Evolutionary conservation across 208 protist species (phyloP).

Genomic region (Acanthamoeba sp.): DNA sequence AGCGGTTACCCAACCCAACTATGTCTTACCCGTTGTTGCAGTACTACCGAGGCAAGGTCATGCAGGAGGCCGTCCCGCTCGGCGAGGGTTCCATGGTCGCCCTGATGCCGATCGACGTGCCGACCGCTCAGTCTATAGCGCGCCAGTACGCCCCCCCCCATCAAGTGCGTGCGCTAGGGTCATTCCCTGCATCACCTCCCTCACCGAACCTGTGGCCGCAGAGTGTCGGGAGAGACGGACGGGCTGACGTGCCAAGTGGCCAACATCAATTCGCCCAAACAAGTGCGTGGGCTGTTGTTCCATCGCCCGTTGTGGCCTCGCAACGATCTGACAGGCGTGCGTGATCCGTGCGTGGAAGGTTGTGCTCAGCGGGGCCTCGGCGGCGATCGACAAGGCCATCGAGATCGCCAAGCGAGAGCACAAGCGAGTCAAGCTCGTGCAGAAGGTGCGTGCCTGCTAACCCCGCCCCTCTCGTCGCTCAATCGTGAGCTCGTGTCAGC

Average conservation of each 20-base stretch:
- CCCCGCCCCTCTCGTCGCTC: not conserved
- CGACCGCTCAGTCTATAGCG: not conserved
- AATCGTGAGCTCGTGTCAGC: not conserved
- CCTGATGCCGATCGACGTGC: slow-evolving; percentile 34
- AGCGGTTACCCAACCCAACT: not conserved
- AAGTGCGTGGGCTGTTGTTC: not conserved
- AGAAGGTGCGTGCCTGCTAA: slow-evolving; percentile 36
- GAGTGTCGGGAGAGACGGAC: not conserved
- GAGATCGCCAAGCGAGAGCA: slow-evolving; percentile 31
- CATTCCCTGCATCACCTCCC: not conserved
- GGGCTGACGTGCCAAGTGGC: slow-evolving; percentile 26
- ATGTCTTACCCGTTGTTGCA: too few relatives aligned
- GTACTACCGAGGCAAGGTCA: slow-evolving; percentile 54
- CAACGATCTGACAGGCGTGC: not conserved
- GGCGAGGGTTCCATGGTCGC: slow-evolving; percentile 56
- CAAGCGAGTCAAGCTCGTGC: slow-evolving; percentile 6
- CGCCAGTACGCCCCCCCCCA: not conserved
- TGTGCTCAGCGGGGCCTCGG: slow-evolving; percentile 32
- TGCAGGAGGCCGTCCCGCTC: slow-evolving; percentile 53
- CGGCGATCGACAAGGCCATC: slow-evolving; percentile 62
- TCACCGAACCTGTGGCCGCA: not conserved
- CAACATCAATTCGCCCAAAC: slow-evolving; percentile 73
- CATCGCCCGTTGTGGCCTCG: not conserved
- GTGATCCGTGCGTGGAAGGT: not conserved
- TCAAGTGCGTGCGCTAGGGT: not conserved